Evolutionary conservation across 495 filamentous ascomycete species (phyloP), one percentile per base, ranked within the genome.

Genomic region (Lasiosphaeria hispida): DNA sequence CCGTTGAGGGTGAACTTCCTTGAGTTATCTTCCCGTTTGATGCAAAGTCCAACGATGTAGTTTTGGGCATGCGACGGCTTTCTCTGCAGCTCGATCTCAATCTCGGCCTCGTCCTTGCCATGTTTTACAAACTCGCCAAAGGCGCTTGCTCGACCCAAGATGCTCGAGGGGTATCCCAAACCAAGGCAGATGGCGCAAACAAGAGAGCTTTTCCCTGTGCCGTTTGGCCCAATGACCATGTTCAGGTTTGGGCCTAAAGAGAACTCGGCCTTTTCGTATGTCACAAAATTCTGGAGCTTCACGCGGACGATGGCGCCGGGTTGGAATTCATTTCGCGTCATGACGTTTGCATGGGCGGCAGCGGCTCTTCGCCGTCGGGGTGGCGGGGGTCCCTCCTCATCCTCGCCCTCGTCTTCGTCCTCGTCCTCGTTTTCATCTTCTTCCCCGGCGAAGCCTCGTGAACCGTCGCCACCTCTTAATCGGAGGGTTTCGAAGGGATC

Each of bases 211-310:
- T 99, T 99, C 43, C 94, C 94, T 0, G 94, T 97, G 43, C 94
- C 94, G 67, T 99, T 99, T 8, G 94, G 94, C 0, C 94, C 94
- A 63, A 99, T 97, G 55, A 99, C 85, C 95, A 99, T 97, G 68
- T 99, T 99, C 64, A 99, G 69, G 63, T 88, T 94, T 10, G 95
- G 92, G 0, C 94, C 94, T 4, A 90, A 91, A 48, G 83, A 83
- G 71, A 97, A 96, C 61, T 94, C 90, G 49, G 90, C 92, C 33
- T 86, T 83, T 11, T 86, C 91, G 71, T 97, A 99, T 0, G 95
- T 99, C 30, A 99, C 91, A 66, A 99, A 99, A 65, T 97, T 88
- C n/a, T 74, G 77, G 34, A 97, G 78, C 57, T 86, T 88, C 57
- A 97, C 91, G 19, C 92, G 83, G 13, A 96, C 85, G 63, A 98